Evolutionary conservation across 2,329 filamentous ascomycete genomes (phyloP).

Genomic region (Paraphoma sp.): DNA sequence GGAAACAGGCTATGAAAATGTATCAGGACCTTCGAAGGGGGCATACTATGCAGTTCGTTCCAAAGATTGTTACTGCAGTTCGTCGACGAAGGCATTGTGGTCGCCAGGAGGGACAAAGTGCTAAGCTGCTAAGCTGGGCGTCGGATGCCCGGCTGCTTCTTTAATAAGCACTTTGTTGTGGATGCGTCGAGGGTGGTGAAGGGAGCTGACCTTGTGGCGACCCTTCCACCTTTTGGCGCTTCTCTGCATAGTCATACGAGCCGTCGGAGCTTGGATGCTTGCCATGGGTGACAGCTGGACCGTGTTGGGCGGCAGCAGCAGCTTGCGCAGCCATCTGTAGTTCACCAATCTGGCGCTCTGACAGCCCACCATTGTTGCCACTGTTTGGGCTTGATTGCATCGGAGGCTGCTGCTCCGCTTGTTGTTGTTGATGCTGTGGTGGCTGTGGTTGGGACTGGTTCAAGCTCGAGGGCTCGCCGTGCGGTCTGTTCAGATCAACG

Average conservation of each 20-base stretch:
- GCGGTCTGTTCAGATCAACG: constrained; percentile 70
- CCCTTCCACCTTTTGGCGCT: constrained; percentile 44
- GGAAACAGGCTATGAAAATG: not conserved
- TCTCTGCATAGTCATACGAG: constrained; percentile 44
- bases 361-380: constrained; percentile 42
- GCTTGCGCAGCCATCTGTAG: constrained; percentile 48
- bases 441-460: constrained; percentile 22
- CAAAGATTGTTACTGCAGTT: constrained; percentile 23
- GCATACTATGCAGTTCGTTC: constrained; percentile 18
- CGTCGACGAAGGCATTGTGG: constrained; percentile 27
- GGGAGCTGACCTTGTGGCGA: constrained; percentile 43
- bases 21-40: not conserved
- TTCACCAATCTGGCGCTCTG: constrained; percentile 47
- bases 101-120: constrained; percentile 19
- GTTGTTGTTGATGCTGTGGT: constrained; percentile 27
- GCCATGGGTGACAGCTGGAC: constrained; percentile 32
- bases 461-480: constrained; percentile 39
- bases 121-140: constrained; percentile 30
- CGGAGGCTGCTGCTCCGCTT: constrained; percentile 28
- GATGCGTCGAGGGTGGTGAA: constrained; percentile 25
- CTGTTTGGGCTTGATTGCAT: constrained; percentile 28
- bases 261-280: constrained; percentile 43
- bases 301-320: constrained; percentile 42
- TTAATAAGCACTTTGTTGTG: constrained; percentile 40
- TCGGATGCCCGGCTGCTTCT: constrained; percentile 33